These are phyloP conservation scores for Fusarium buxicola DNA, from an alignment of 2,329 filamentous ascomycete genomes.

Conservation along the genomic window DNA sequence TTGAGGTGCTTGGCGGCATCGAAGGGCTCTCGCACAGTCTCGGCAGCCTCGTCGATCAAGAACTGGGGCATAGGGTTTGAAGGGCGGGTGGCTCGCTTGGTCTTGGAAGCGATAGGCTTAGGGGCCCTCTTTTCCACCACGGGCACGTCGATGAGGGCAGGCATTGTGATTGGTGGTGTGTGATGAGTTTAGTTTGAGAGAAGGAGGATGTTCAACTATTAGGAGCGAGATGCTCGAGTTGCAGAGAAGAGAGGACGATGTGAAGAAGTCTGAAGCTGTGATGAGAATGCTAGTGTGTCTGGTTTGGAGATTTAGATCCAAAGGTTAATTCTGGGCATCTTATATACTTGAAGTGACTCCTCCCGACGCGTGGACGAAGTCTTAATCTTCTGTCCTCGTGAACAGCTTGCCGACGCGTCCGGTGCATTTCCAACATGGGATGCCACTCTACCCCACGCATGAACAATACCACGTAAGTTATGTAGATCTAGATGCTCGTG, in stretches of 20 bases:
- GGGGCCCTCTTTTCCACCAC: slow-evolving; percentile 2
- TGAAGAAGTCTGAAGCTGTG: background rate
- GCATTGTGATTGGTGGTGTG: slow-evolving; percentile 9
- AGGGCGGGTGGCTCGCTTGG: slow-evolving; percentile 20
- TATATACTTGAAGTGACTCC: background rate
- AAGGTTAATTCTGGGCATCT: background rate
- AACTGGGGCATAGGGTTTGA: slow-evolving; percentile 19
- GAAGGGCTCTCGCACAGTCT: slow-evolving; percentile 52
- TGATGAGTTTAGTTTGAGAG: background rate
- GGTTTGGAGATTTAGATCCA: background rate
- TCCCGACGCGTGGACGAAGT: background rate
- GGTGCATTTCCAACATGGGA: no score
- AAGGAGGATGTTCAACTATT: background rate
- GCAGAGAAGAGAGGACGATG: background rate
- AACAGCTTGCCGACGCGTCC: background rate
- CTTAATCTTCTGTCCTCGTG: background rate
- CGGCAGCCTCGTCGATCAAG: slow-evolving; percentile 18
- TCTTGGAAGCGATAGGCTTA: slow-evolving; percentile 25
- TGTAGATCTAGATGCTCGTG: background rate
- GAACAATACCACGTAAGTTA: no score
- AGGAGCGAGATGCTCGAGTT: background rate
- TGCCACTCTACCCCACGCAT: slow-evolving; percentile 1
- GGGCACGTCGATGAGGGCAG: background rate
- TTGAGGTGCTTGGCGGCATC: slow-evolving; percentile 66
- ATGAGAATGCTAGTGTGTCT: background rate